Base-by-base conservation (phyloP, 257 asterid species). In the Gentiana dahurica region DNA sequence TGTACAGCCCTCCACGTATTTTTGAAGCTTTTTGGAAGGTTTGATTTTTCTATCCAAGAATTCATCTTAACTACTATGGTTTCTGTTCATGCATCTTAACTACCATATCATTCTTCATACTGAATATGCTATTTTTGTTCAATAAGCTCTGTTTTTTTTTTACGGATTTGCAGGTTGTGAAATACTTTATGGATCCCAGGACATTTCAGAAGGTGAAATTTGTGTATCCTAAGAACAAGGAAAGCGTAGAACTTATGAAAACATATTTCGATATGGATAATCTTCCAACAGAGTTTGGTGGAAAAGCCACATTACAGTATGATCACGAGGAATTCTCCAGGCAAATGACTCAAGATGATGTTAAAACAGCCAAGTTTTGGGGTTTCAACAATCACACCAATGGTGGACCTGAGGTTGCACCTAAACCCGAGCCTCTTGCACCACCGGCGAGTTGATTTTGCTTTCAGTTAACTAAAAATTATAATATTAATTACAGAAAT, bases 1-100 rank as follows among this genome's bases (percentile, higher is more conserved):
- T 91, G 32, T 91, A 83, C 77, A 85, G 49, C 73, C 98, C 98
- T 46, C 98, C 98, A 1, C 90, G 94, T 15, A 66, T 87, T 53
- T 91, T 91, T 65, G 94, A 85, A 78, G 81, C 95, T 8, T 91
- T 91, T 78, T 91, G 98, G 97, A 87, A 78, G 97, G 97, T 90
- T 51, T 39, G 90, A 48, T 53, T 65, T 63, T 13, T 12, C 11
- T 41, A 41, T 4, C 46, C 9, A 41, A 10, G 9, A 10, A 41
- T 4, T 41, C 2, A 3, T 41, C 46, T 41, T 5, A 41, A 10
- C 8, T 41, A 41, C 9, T 10, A 41, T 41, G 46, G 46, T 41
- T 41, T 41, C 9, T 1, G 46, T 41, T 41, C 46, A 41, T 41
- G 6, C 46, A 41, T 41, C 35, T 24, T 62, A n/a, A 5, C 9